These are phyloP conservation scores for Chalciporus sp. DNA, from an alignment of 1,284 basidiomycete species.

Conservation along the genomic window DNA sequence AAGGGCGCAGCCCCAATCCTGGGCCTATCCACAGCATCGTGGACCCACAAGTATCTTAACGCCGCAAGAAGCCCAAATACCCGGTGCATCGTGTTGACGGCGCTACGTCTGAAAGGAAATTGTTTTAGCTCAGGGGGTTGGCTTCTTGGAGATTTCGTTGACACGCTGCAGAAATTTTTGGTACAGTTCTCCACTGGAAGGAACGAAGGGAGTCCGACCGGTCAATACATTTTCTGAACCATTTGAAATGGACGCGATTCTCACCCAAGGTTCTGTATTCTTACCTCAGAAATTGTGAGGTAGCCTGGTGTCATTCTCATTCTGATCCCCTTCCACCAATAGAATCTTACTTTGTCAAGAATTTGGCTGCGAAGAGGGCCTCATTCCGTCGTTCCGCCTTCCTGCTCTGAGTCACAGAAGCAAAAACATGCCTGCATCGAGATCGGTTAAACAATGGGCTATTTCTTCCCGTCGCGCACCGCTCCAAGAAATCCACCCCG, in stretches of 20 bases:
- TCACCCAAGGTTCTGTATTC: too few species aligned
- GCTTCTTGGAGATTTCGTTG: background rate
- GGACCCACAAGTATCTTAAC: constrained; percentile 27
- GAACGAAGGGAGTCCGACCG: background rate
- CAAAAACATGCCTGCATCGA: too few species aligned
- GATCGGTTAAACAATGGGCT: background rate
- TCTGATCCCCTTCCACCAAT: too few species aligned
- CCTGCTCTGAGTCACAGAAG: too few species aligned
- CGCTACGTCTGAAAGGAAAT: too few species aligned
- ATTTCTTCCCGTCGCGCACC: background rate
- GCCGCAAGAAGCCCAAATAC: constrained; percentile 2
- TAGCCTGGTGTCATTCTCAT: too few species aligned
- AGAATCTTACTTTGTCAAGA: too few species aligned
- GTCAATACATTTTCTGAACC: too few species aligned
- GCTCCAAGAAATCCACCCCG: background rate
- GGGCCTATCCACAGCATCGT: constrained; percentile 22
- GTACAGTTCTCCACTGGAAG: background rate
- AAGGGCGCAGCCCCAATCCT: background rate
- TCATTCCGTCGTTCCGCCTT: too few species aligned
- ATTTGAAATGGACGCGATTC: too few species aligned
- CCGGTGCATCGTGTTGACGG: background rate
- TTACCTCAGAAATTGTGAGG: too few species aligned
- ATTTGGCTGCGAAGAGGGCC: too few species aligned
- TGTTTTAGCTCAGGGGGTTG: background rate
- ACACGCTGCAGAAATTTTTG: background rate